phyloP scores from a whole-genome alignment of 2,329 filamentous ascomycete species.

The Phialocephala subalpina region DNA sequence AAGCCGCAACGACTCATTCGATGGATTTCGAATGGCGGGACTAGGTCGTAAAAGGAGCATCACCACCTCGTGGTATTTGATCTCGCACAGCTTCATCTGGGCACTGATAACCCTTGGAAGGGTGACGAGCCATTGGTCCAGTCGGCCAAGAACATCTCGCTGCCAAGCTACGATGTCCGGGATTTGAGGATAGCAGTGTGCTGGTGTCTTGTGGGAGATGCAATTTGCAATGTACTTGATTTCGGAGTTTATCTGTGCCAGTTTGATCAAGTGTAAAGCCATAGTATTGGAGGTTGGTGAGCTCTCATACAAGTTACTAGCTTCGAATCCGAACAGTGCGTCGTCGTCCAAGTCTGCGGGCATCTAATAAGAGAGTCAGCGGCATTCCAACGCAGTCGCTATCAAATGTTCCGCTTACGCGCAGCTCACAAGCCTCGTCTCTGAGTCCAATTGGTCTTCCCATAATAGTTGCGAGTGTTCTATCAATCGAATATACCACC shows the following conservation, averaged over 20 bases:
- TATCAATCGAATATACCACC: constrained; percentile 60
- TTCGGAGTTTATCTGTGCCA: constrained; percentile 59
- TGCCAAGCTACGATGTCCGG: constrained; percentile 57
- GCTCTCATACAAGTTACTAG: background rate
- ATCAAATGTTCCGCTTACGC: constrained; percentile 45
- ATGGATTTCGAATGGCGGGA: constrained; percentile 58
- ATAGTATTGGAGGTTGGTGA: constrained; percentile 16
- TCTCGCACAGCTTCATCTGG: constrained; percentile 47
- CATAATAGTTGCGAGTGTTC: constrained; percentile 62
- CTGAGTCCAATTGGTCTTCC: constrained; percentile 61
- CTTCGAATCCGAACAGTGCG: constrained; percentile 10
- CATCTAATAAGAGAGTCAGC: constrained; percentile 21
- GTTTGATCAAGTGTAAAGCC: constrained; percentile 55
- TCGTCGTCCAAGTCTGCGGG: constrained; percentile 35
- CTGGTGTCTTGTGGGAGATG: constrained; percentile 54
- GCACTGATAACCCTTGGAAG: constrained; percentile 43
- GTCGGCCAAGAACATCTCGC: constrained; percentile 47
- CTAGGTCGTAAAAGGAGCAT: constrained; percentile 60
- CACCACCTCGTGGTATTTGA: constrained; percentile 56
- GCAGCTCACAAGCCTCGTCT: constrained; percentile 62
- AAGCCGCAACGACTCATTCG: constrained; percentile 47
- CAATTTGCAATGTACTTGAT: constrained; percentile 66
- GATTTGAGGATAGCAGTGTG: constrained; percentile 57
- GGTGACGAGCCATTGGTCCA: constrained; percentile 50
- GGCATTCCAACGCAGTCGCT: background rate